Conservation (phyloP, 1,284 basidiomycete genomes). For the Apiotrichum sp. region DNA sequence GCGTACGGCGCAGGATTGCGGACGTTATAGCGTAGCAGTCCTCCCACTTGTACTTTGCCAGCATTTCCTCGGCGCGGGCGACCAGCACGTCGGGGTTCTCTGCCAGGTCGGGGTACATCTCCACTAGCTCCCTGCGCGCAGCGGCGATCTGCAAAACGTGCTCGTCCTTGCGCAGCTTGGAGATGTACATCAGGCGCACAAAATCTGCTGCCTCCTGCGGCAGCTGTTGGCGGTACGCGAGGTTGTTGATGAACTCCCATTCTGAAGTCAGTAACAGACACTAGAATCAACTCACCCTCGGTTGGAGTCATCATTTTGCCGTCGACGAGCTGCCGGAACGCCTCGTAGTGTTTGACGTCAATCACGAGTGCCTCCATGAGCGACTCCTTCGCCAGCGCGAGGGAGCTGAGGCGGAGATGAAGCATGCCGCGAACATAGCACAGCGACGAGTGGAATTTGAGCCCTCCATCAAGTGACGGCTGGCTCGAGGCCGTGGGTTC, state of each 20-base stretch:
- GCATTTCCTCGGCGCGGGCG: conserved; percentile 85
- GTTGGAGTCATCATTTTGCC: conserved; percentile 89
- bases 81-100: conserved; percentile 90
- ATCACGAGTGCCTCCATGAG: conserved; percentile 91
- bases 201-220: conserved; percentile 79
- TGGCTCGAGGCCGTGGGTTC: background rate
- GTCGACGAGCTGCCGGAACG: conserved; percentile 81
- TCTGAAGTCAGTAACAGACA: conserved; percentile 52
- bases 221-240: conserved; percentile 72
- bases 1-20: conserved; percentile 73
- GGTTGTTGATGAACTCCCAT: conserved; percentile 86
- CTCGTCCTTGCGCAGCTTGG: conserved; percentile 82
- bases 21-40: conserved; percentile 87
- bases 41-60: conserved; percentile 80
- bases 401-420: conserved; percentile 86
- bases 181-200: conserved; percentile 83
- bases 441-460: conserved; percentile 95
- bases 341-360: conserved; percentile 97
- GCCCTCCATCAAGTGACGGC: conserved; percentile 55
- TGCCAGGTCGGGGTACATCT: conserved; percentile 64
- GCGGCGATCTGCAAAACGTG: conserved; percentile 73
- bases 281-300: conserved; percentile 59
- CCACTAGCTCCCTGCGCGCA: conserved; percentile 64
- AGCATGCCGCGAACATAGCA: conserved; percentile 87
- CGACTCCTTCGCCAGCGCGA: conserved; percentile 79